Base-by-base conservation (phyloP, 352 stramenopile genomes). In the Pythium aquatile region DNA sequence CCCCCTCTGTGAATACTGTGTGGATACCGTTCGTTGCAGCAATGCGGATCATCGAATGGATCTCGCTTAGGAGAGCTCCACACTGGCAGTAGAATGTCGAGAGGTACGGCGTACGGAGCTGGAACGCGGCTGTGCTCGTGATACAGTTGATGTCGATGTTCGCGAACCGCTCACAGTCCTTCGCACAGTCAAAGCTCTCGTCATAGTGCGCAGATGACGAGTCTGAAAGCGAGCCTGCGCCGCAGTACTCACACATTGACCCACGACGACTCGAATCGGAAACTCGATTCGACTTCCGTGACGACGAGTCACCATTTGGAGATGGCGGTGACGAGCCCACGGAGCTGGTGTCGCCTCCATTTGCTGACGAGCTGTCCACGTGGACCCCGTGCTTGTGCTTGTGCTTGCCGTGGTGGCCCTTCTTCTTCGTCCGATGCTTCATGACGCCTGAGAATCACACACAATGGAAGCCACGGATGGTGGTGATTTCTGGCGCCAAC, bases 21-120 rank as follows among this genome's bases (percentile, higher is more conserved):
- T 44, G 40, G 5, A 32, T 16, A 14, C 61, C 40, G 30, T 58
- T 60, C 11, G 17, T 48, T 14, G 40, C 9, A 4, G 35, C 44
- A 17, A 4, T 39, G 14, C 58, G 54, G 10, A 67, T 4, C 28
- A 65, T n/a, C 20, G 54, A 59, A 37, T 90, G 81, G 3, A 88
- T 68, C 20, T 87, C 63, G 28, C 69, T 73, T 40, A 84, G 72
- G 7, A 90, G 61, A 37, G 73, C 72, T 17, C 70, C 63, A 14
- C 65, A 69, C 48, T 76, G 55, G 53, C 70, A 83, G 52, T 73
- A 79, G 46, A 83, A 83, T 6, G 52, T 55, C 5, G 73, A 72
- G 54, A 83, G 56, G 17, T 64, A 8, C 14, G 67, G 61, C 16
- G 61, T 58, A 26, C 66, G 66, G 3, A 68, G 55, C 26, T 64